Evolutionary conservation across 2,329 filamentous ascomycete genomes (phyloP).

Genomic region (Diaporthe citriasiana): DNA sequence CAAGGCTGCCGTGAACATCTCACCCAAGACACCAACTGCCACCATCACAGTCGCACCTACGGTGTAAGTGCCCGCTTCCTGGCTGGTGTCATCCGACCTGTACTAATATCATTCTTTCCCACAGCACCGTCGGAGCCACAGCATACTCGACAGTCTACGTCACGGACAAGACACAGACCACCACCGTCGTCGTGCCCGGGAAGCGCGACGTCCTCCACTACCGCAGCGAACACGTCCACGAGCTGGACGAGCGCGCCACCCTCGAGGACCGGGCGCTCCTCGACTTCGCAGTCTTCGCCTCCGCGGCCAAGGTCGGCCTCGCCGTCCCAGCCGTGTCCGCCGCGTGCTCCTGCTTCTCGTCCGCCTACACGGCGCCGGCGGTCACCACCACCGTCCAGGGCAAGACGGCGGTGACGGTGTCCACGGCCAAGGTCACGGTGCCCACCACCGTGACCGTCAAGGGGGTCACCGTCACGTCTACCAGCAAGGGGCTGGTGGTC

Average conservation of each 20-base stretch:
- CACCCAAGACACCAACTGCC: slow-evolving; percentile 8
- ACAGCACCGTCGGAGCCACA: slow-evolving; percentile 25
- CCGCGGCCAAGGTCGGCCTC: neutral
- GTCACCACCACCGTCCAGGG: slow-evolving; percentile 7
- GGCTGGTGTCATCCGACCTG: no score
- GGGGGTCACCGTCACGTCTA: slow-evolving; percentile 17
- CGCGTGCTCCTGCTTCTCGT: slow-evolving; percentile 32
- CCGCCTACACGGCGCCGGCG: slow-evolving; percentile 14
- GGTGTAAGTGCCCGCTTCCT: neutral
- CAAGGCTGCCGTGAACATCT: slow-evolving; percentile 16
- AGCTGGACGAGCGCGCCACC: neutral
- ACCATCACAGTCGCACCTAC: slow-evolving; percentile 29
- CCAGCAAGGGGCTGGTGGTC: neutral
- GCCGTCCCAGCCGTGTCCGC: slow-evolving; percentile 2
- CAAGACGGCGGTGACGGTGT: slow-evolving; percentile 17
- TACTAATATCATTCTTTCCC: neutral
- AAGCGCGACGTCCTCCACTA: slow-evolving; percentile 18
- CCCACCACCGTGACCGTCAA: slow-evolving; percentile 19
- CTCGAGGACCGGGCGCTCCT: slow-evolving; percentile 23
- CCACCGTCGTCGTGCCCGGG: slow-evolving; percentile 27
- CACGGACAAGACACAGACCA: slow-evolving; percentile 25
- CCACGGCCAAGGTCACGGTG: slow-evolving; percentile 23
- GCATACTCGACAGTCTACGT: slow-evolving; percentile 22
- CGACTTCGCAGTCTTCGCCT: slow-evolving; percentile 32
- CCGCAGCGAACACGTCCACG: neutral